These are phyloP conservation scores for Ceratobasidium sp. DNA, from an alignment of 1,284 basidiomycete species.

Conservation along the genomic window DNA sequence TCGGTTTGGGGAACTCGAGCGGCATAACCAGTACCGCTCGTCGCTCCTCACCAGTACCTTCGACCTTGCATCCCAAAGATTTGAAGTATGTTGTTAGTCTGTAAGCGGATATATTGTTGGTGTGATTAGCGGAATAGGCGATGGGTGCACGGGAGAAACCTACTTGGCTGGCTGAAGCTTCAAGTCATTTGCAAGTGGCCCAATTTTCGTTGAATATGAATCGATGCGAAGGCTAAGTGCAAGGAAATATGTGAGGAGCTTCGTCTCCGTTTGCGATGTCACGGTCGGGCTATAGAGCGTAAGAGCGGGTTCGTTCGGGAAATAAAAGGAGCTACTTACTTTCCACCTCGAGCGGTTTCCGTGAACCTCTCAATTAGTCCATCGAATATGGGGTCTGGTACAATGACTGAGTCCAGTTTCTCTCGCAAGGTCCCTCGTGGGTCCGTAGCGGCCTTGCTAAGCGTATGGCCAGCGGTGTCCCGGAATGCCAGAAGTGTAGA, in stretches of 20 bases:
- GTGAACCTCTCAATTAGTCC: constrained; percentile 85
- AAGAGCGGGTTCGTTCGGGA: constrained; percentile 1
- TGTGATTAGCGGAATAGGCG: background rate
- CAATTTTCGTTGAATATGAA: constrained; percentile 51
- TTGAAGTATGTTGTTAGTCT: constrained; percentile 38
- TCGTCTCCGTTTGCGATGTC: constrained; percentile 78
- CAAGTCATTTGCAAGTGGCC: constrained; percentile 22
- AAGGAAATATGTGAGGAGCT: constrained; percentile 82
- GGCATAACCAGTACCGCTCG: constrained; percentile 22
- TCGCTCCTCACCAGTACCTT: constrained; percentile 42
- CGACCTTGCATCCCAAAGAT: constrained; percentile 39
- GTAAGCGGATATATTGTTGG: background rate
- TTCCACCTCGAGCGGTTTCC: constrained; percentile 73
- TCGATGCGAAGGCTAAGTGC: constrained; percentile 84
- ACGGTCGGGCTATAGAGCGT: constrained; percentile 66
- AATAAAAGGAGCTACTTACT: constrained; percentile 61
- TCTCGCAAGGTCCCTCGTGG: constrained; percentile 61
- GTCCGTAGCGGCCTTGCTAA: constrained; percentile 62
- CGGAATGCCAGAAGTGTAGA: constrained; percentile 81
- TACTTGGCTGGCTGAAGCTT: constrained; percentile 30
- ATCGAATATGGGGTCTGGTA: constrained; percentile 78
- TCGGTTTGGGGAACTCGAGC: constrained; percentile 35
- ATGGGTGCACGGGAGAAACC: background rate
- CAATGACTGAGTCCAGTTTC: constrained; percentile 63
- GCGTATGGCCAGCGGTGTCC: constrained; percentile 61